Evolutionary conservation across 257 asterid species (phyloP).

Genomic region (Thymus mandschuricus): DNA sequence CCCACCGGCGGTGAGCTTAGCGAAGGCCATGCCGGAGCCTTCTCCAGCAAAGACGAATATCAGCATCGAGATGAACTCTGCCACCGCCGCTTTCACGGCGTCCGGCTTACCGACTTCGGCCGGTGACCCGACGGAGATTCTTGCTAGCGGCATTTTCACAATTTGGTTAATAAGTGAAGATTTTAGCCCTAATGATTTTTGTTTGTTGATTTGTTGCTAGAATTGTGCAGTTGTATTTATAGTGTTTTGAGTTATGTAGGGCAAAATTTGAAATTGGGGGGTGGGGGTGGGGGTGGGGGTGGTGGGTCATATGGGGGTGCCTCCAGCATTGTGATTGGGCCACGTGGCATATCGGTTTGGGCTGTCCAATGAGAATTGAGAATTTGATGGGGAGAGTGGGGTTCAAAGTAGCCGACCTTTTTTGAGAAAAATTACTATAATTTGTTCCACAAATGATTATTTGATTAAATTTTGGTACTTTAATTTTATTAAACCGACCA

Average conservation of each 20-base stretch:
- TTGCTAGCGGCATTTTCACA: conserved; percentile 56
- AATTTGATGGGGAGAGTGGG: conserved; percentile 15
- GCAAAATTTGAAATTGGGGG: too few relatives aligned
- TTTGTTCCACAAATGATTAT: conserved; percentile 45
- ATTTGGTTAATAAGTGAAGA: too few relatives aligned
- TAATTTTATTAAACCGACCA: conserved; percentile 45
- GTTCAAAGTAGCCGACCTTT: conserved; percentile 45
- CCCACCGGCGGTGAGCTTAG: conserved; percentile 58
- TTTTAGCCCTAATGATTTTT: too few relatives aligned
- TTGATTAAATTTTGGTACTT: neutral
- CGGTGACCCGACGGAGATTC: conserved; percentile 55
- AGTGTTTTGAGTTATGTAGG: too few relatives aligned
- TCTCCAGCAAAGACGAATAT: conserved; percentile 72
- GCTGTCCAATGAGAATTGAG: conserved; percentile 35
- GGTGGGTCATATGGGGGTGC: conserved; percentile 23
- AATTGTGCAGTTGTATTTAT: too few relatives aligned
- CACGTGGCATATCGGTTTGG: conserved; percentile 41
- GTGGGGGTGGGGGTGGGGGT: too few relatives aligned
- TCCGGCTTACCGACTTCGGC: conserved; percentile 68
- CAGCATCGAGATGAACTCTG: conserved; percentile 78
- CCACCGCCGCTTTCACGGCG: conserved; percentile 67
- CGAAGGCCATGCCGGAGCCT: conserved; percentile 89
- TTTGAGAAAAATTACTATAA: conserved; percentile 6
- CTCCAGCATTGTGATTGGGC: conserved; percentile 8
- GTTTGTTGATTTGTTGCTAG: too few relatives aligned